Base-by-base conservation (phyloP, 2,329 filamentous ascomycete species). In the Beauveria asiatica region DNA sequence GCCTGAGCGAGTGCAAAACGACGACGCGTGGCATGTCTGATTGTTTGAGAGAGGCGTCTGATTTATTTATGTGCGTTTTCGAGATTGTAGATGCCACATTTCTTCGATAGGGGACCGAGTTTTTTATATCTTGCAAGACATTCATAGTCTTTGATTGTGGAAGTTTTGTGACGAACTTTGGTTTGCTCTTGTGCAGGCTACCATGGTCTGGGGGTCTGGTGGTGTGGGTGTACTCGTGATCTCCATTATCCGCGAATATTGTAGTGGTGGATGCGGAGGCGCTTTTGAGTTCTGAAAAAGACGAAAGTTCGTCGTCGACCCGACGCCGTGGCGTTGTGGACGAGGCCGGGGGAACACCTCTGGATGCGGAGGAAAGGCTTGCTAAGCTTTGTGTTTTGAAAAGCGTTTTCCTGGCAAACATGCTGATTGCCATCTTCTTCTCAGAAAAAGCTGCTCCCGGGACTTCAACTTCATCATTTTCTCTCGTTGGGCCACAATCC, bases 101-200 rank as follows among this genome's bases (percentile, higher is more conserved):
- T 1, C 65, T 61, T 17, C 62, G 53, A 16, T 74, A 72, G 0
- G 78, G 79, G 2, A 80, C 71, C 1, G 78, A 77, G 3, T 73
- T 71, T 6, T 76, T 78, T 42, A 82, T 62, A 11, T 74, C 78
- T 7, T 76, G 76, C 11, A 82, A 65, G 1, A 77, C 74, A 25
- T 65, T 74, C 64, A 80, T 69, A 1, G 80, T 80, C 27, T 72
- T 71, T 6, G 78, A 79, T 60, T 72, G 79, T 8, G 78, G 74
- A 1, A 80, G 62, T 33, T 67, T 72, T 16, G 53, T 53, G 10
- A 25, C 9, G 8, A 58, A 52, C 64, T 69, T 11, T 45, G n/a
- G 6, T 51, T 23, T 11, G 30, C 7, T 25, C 39, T 23, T 41
- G 37, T 17, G 41, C 8, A 37, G 27, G 27, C 39, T 27, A 41